These are phyloP conservation scores for Sporothrix protearum DNA, from an alignment of 2,329 filamentous ascomycete genomes.

Conservation along the genomic window DNA sequence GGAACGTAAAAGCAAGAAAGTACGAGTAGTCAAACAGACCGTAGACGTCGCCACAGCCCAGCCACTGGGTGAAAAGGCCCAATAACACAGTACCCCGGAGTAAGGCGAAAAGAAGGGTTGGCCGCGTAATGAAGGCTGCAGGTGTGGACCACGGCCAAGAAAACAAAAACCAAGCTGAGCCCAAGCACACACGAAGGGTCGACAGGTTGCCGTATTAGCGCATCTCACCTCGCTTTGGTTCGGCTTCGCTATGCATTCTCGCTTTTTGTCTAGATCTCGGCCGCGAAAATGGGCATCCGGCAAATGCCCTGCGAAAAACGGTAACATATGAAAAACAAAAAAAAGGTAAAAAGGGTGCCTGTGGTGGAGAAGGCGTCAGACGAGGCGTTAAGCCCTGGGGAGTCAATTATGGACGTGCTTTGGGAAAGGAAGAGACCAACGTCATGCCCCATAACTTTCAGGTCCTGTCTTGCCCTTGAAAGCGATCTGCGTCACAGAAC, in stretches of 20 bases:
- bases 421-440: background rate
- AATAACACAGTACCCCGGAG: no score
- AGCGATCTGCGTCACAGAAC: constrained; percentile 1
- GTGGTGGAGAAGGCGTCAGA: background rate
- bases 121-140: constrained; percentile 12
- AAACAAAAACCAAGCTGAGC: background rate
- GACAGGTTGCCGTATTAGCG: background rate
- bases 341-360: constrained; percentile 8
- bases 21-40: no score
- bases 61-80: background rate
- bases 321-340: background rate
- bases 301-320: background rate
- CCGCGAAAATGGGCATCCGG: background rate
- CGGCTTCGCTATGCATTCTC: background rate
- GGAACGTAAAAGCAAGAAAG: no score
- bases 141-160: constrained; percentile 3
- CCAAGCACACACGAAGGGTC: background rate
- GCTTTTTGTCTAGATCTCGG: background rate
- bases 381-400: background rate
- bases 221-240: background rate
- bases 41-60: background rate
- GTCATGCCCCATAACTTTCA: constrained; percentile 17
- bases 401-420: no score
- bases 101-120: background rate
- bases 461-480: constrained; percentile 2